These are phyloP conservation scores for Coniochaeta ligniaria DNA, from an alignment of 2,329 filamentous ascomycete genomes.

Conservation along the genomic window DNA sequence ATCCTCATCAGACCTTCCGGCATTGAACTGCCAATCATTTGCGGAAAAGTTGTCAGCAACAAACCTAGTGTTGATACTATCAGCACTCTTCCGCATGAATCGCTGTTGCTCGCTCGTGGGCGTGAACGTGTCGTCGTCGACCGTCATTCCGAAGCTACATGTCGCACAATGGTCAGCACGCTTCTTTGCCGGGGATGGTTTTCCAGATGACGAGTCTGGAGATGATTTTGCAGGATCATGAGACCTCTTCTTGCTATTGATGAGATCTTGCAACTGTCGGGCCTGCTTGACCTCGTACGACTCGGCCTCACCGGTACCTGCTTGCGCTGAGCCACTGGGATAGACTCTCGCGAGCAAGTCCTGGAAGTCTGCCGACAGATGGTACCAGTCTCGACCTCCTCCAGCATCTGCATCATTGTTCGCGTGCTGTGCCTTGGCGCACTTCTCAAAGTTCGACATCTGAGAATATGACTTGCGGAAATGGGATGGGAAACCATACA, in stretches of 20 bases:
- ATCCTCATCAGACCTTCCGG: slow-evolving; percentile 30
- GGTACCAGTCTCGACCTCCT: not conserved
- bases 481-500: slow-evolving; percentile 33
- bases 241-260: slow-evolving; percentile 1
- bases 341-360: not conserved
- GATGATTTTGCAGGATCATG: not conserved
- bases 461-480: not conserved
- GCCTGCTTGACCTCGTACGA: not conserved
- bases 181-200: slow-evolving; percentile 2
- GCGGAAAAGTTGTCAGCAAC: slow-evolving; percentile 37
- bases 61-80: slow-evolving; percentile 58
- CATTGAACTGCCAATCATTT: slow-evolving; percentile 43
- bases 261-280: not conserved
- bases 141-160: slow-evolving; percentile 44
- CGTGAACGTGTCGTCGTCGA: slow-evolving; percentile 33
- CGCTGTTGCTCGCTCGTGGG: slow-evolving; percentile 27
- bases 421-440: slow-evolving; percentile 2
- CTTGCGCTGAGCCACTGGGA: not conserved
- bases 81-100: slow-evolving; percentile 44
- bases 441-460: slow-evolving; percentile 2
- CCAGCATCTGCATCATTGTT: slow-evolving; percentile 6
- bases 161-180: slow-evolving; percentile 15
- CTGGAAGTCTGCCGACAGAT: not conserved
- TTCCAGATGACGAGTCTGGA: not conserved
- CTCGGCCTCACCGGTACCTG: not conserved